Evolutionary conservation across 2,329 filamentous ascomycete species (phyloP), one percentile per base, ranked within the genome.

Genomic region (Fusarium papillatum): DNA sequence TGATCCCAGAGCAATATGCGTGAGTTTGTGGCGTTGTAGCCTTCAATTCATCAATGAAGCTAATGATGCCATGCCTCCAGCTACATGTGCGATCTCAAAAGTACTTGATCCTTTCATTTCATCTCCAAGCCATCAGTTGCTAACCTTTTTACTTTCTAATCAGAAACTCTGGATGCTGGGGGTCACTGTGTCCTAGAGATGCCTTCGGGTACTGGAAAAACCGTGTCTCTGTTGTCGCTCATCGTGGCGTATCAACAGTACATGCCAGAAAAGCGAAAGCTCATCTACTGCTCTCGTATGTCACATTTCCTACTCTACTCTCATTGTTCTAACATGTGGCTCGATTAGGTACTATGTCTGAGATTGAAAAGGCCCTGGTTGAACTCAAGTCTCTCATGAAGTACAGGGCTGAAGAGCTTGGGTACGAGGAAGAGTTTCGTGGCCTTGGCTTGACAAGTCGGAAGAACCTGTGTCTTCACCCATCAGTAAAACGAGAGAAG

Each of bases 191-290:
- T 99, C 26, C 87, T 99, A 79, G 97, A 99, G 86, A 99, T 99
- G 97, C 97, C 97, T 84, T 99, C 97, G 71, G 97, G 97, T 53
- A 99, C 97, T 29, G 97, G 97, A 73, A 99, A 99, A 88, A 99
- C 97, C 0, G 95, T 99, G 31, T 98, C 97, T 13, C 89, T 99
- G 7, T 88, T 99, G 55, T 98, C 97, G 0, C 90, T 99, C 78
- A 99, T 99, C 81, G 93, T 99, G 69, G 96, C 97, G 50, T 99
- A 99, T 81, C 97, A 99, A 84, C 95, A 97, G 83, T 93, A 96
- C 82, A 96, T 96, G 80, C 95, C 96, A 5, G 95, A 98, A 82
- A 95, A 97, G 80, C 90, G 97, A 68, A 99, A 99, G 85, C 92
- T 99, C 64, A 98, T 99, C 68, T 99, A 99, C 85, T 99, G 97